Conservation (phyloP, 441 rosid genomes). For the Erodium moschatum region DNA sequence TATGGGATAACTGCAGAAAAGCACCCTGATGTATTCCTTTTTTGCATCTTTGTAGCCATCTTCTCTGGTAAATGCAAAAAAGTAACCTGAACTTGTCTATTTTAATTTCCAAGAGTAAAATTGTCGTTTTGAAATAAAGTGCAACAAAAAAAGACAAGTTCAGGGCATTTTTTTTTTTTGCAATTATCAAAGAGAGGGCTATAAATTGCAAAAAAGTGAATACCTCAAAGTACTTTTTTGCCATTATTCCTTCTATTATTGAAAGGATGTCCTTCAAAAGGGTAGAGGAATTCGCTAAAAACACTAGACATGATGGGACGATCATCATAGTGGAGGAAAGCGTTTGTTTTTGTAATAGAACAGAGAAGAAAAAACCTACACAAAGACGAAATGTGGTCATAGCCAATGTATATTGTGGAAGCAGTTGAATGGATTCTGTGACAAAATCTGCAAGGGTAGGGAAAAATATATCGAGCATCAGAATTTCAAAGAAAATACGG, state of each 20-base stretch:
- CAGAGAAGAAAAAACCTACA: conserved; percentile 33
- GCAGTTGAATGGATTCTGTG: conserved; percentile 37
- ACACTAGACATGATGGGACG: neutral
- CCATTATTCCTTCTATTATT: too few species aligned
- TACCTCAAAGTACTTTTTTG: too few species aligned
- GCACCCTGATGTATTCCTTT: too few species aligned
- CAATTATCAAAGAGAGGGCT: too few species aligned
- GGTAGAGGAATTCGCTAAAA: neutral
- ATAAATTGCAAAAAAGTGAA: too few species aligned
- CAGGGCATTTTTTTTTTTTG: too few species aligned
- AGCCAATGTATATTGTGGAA: conserved; percentile 40
- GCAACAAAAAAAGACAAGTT: too few species aligned
- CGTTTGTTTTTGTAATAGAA: neutral
- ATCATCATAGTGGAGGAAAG: neutral
- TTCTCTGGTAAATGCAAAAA: too few species aligned
- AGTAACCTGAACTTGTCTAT: too few species aligned
- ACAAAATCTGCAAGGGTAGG: conserved; percentile 43
- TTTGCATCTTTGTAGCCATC: too few species aligned
- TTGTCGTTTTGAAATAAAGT: too few species aligned
- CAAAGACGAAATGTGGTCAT: conserved; percentile 29
- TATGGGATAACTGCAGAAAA: neutral
- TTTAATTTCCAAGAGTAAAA: too few species aligned
- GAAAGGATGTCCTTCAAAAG: neutral
- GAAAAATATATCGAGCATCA: conserved; percentile 36
- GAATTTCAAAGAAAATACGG: conserved; percentile 22